Percentiles rank a stretch among this genome's conserved stretches.
Conservation (phyloP, 1,284 basidiomycete genomes). For the Neonothopanus nambi region DNA sequence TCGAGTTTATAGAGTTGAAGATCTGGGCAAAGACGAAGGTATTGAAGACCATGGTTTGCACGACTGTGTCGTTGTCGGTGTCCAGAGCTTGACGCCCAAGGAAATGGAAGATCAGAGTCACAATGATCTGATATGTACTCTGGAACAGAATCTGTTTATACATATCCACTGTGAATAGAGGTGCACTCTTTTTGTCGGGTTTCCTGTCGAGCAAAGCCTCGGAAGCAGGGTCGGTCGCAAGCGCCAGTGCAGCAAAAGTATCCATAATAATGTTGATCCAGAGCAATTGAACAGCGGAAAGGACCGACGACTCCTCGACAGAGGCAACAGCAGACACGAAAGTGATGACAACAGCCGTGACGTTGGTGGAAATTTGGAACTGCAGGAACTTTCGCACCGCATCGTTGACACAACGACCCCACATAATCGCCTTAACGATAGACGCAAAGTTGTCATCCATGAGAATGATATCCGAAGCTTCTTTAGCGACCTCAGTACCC, state of each 20-base stretch:
- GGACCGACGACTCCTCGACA: slow-evolving; percentile 73
- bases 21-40: slow-evolving; percentile 96
- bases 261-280: slow-evolving; percentile 99
- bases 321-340: slow-evolving; percentile 90
- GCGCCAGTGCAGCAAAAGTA: slow-evolving; percentile 94
- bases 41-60: slow-evolving; percentile 94
- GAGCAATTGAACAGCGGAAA: slow-evolving; percentile 93
- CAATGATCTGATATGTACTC: slow-evolving; percentile 82
- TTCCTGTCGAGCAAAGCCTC: slow-evolving; percentile 82
- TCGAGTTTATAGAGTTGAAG: slow-evolving; percentile 91
- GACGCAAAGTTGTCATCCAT: slow-evolving; percentile 98
- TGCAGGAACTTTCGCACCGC: slow-evolving; percentile 97
- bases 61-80: slow-evolving; percentile 48
- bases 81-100: slow-evolving; percentile 74
- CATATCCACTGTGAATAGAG: slow-evolving; percentile 90
- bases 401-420: slow-evolving; percentile 98
- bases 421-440: slow-evolving; percentile 97
- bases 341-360: slow-evolving; percentile 94
- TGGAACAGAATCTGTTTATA: slow-evolving; percentile 94
- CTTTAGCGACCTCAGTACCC: slow-evolving; percentile 98
- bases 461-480: slow-evolving; percentile 97
- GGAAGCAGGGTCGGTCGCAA: slow-evolving; percentile 94
- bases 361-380: slow-evolving; percentile 97
- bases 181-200: slow-evolving; percentile 86
- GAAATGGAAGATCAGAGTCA: slow-evolving; percentile 92